These are phyloP conservation scores for Trichosporon sp. DNA, from an alignment of 1,284 basidiomycete species.

Conservation along the genomic window DNA sequence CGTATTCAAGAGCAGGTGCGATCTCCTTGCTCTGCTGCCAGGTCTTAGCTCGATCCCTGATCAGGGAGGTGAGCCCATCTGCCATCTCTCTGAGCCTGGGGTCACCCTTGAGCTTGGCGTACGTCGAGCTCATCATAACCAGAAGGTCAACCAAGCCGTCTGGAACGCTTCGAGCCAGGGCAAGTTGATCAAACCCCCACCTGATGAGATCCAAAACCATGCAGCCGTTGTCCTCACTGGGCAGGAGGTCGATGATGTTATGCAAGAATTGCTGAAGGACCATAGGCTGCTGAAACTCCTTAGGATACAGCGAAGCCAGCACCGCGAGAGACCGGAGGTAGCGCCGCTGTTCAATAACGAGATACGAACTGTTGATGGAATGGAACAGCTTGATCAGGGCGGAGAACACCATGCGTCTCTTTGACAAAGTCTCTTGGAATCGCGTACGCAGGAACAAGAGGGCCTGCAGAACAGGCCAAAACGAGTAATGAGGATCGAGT, in stretches of 20 bases:
- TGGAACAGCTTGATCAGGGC: slow-evolving; percentile 69
- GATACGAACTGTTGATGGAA: slow-evolving; percentile 61
- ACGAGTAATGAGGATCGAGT: slow-evolving; percentile 3
- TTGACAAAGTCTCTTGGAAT: slow-evolving; percentile 7
- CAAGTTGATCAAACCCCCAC: slow-evolving; percentile 61
- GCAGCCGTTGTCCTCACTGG: slow-evolving; percentile 63
- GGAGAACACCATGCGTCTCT: slow-evolving; percentile 60
- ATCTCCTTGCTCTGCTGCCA: slow-evolving; percentile 18
- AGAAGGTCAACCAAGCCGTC: slow-evolving; percentile 22
- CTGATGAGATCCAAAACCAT: slow-evolving; percentile 69
- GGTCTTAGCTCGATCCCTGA: not conserved
- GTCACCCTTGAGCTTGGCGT: not conserved
- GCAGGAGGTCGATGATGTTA: slow-evolving; percentile 62
- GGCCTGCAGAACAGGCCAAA: slow-evolving; percentile 8
- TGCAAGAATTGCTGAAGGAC: slow-evolving; percentile 65
- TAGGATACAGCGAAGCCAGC: slow-evolving; percentile 60
- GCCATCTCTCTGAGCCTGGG: not conserved
- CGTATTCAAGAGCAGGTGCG: slow-evolving; percentile 18
- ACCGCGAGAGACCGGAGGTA: slow-evolving; percentile 68
- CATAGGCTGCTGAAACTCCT: slow-evolving; percentile 58
- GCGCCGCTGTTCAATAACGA: slow-evolving; percentile 81
- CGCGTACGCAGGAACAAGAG: slow-evolving; percentile 10
- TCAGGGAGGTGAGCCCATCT: slow-evolving; percentile 5
- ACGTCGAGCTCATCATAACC: slow-evolving; percentile 28
- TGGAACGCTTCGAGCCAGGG: not conserved